Evolutionary conservation across 768 basidiomycete species (phyloP), one percentile per base, ranked within the genome.

Genomic region (Xerocomellus intermedius): DNA sequence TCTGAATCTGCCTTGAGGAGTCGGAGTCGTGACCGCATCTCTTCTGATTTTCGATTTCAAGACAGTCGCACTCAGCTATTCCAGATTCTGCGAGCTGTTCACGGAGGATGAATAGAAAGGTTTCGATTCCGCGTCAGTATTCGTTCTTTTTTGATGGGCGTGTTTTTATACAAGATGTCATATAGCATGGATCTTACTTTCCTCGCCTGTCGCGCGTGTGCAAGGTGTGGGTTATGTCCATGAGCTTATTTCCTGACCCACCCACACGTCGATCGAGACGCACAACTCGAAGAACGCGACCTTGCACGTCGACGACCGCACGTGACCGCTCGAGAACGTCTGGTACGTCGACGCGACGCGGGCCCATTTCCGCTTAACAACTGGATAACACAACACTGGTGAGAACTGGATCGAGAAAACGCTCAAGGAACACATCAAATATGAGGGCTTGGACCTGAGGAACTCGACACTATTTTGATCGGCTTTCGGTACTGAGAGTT

Each of bases 91-190:
- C 59, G 84, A 86, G 52, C 75, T 98, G 3, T 98, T 98, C 71
- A 93, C 91, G 0, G 80, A 87, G 63, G 85, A 91, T 42, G 94
- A 97, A 71, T 98, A 94, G 94, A 86, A 90, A 66, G 93, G 92
- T 0, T 96, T 94, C 68, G 82, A 91, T 68, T 95, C 96, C 58
- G 79, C 87, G 83, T 91, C 61, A 53, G 87, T 74, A 2, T 8
- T 42, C 12, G 24, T 38, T 14, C 21, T 28, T 42, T 22, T 4
- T 33, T 37, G 21, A 43, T 17, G 7, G 12, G 28, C 37, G 8
- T 21, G 19, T 13, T 12, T 28, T 60, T 22, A 52, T 16, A 16
- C 32, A 12, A 21, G 16, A 9, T 38, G 7, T 5, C 16, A 13
- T 53, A 30, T 12, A 69, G 10, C 87, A 85, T 59, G 45, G 62